phyloP scores from a whole-genome alignment of 139 green algal genomes.

The Pedinophyceae sp. region DNA sequence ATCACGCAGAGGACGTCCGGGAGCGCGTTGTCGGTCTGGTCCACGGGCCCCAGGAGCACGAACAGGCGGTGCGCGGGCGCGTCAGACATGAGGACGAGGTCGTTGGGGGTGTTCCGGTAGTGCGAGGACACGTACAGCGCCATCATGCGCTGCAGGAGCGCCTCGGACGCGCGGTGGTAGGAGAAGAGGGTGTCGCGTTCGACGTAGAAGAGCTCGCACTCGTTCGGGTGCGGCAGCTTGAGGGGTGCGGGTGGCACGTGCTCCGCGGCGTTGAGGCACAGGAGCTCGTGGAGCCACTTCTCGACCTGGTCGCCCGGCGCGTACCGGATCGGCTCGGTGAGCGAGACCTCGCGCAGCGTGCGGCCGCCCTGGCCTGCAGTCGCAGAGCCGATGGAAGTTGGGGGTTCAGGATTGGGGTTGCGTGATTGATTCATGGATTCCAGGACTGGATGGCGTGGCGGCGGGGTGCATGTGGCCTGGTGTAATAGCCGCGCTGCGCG shows the following conservation, averaged over 20 bases:
- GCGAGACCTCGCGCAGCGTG: constrained; percentile 78
- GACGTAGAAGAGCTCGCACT: constrained; percentile 94
- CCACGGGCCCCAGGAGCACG: constrained; percentile 79
- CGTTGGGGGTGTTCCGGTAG: constrained; percentile 98
- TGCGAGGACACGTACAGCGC: constrained; percentile 83
- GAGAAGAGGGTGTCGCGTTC: constrained; percentile 93
- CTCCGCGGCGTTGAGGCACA: constrained; percentile 82
- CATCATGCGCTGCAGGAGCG: constrained; percentile 75
- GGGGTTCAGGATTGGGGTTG: too few relatives aligned
- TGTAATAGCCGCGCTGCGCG: constrained; percentile 1
- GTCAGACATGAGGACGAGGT: constrained; percentile 88
- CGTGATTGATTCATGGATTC: too few relatives aligned
- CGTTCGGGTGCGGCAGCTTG: constrained; percentile 70
- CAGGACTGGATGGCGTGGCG: too few relatives aligned
- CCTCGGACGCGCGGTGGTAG: constrained; percentile 71
- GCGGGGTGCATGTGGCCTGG: too few relatives aligned
- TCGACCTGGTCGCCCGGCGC: constrained; percentile 74
- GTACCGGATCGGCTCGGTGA: constrained; percentile 88
- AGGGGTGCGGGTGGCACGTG: constrained; percentile 50
- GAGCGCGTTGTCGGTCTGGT: constrained; percentile 58
- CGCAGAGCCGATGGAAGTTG: too few relatives aligned
- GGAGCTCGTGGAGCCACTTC: constrained; percentile 76
- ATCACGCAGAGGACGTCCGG: constrained; percentile 86
- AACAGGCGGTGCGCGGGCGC: constrained; percentile 95
- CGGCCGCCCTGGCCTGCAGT: too few relatives aligned